Percentiles rank a stretch among this genome's conserved stretches.
Evolutionary conservation across 106 monocot genomes (phyloP).

Genomic region (Acorus calamus): DNA sequence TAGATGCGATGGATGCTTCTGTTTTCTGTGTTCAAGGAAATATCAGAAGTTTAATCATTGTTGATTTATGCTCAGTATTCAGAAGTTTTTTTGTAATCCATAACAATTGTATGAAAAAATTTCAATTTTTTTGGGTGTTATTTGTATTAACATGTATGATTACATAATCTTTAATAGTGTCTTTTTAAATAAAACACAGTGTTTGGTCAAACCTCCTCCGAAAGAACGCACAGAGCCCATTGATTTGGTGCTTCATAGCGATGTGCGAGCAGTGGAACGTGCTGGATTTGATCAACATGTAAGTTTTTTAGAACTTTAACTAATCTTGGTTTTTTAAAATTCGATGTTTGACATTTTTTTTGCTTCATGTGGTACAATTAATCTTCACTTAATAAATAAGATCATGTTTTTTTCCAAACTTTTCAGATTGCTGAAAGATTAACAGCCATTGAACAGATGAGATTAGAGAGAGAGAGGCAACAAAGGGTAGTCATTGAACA

Average conservation of each 20-base stretch:
- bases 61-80: too few relatives aligned
- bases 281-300: conserved; percentile 79
- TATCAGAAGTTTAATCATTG: too few relatives aligned
- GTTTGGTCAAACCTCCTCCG: conserved; percentile 68
- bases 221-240: conserved; percentile 81
- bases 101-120: too few relatives aligned
- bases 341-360: not conserved
- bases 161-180: not conserved
- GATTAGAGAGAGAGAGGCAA: conserved; percentile 51
- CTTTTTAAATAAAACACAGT: conserved; percentile 24
- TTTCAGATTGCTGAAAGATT: conserved; percentile 46
- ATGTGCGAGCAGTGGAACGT: conserved; percentile 77
- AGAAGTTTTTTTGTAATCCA: too few relatives aligned
- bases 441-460: conserved; percentile 34
- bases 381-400: not conserved
- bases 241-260: conserved; percentile 80
- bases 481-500: conserved; percentile 30
- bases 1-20: too few relatives aligned
- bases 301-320: conserved; percentile 12
- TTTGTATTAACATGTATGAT: not conserved
- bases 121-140: too few relatives aligned
- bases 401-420: not conserved
- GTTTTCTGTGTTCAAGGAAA: too few relatives aligned
- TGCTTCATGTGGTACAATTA: too few relatives aligned
- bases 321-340: not conserved